Evolutionary conservation across 169 alveolate genomes (phyloP).

Genomic region (Eimeria falciformis): DNA sequence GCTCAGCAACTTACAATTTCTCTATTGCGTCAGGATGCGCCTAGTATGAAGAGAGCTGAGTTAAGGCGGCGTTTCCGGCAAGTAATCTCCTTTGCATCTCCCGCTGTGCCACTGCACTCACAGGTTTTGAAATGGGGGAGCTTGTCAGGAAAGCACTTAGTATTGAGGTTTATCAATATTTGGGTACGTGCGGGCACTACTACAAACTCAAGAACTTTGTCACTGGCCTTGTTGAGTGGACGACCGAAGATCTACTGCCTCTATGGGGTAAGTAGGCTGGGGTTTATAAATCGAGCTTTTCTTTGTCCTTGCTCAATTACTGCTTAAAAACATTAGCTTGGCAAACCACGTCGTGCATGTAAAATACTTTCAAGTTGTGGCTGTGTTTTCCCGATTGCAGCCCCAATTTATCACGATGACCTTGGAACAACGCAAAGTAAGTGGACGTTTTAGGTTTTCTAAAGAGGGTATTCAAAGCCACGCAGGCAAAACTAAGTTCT

Average conservation of each 20-base stretch:
- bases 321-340: neutral
- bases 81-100: too few species aligned
- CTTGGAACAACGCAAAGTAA: slow-evolving; percentile 59
- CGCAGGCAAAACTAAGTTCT: neutral
- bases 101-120: neutral
- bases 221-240: slow-evolving; percentile 46
- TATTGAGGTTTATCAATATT: slow-evolving; percentile 53
- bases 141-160: slow-evolving; percentile 61
- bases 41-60: too few species aligned
- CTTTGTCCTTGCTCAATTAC: neutral
- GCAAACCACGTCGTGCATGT: neutral
- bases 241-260: slow-evolving; percentile 52
- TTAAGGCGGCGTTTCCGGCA: too few species aligned
- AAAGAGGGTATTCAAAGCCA: too few species aligned
- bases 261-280: slow-evolving; percentile 48
- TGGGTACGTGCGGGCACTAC: slow-evolving; percentile 54
- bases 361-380: neutral
- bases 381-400: slow-evolving; percentile 36
- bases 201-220: slow-evolving; percentile 15
- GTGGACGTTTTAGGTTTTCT: too few species aligned
- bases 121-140: slow-evolving; percentile 58
- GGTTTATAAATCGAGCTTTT: too few species aligned
- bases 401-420: slow-evolving; percentile 17
- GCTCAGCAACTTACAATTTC: too few species aligned
- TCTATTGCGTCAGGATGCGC: too few species aligned